Conservation (phyloP, 768 basidiomycete species). For the Trametes cubensis region DNA sequence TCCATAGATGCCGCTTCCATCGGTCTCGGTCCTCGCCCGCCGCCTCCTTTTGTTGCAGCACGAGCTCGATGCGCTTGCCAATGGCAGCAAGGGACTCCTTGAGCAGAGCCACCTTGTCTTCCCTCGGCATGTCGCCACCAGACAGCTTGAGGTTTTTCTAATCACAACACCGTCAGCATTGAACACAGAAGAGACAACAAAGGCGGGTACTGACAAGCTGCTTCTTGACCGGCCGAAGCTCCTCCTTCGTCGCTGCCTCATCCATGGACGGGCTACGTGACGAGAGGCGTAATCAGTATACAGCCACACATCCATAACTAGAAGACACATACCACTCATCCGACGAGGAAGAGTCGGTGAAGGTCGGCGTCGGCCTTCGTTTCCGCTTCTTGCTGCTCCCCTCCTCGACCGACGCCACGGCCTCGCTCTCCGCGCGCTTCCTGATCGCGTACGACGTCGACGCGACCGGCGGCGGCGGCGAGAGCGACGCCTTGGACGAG, state of each 20-base stretch:
- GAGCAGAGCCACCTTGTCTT: slow-evolving; percentile 93
- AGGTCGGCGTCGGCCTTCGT: slow-evolving; percentile 93
- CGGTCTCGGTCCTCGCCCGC: slow-evolving; percentile 82
- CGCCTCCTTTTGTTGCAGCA: slow-evolving; percentile 73
- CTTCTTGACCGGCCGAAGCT: slow-evolving; percentile 94
- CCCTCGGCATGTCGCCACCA: slow-evolving; percentile 90
- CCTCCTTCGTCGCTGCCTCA: slow-evolving; percentile 89
- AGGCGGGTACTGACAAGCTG: slow-evolving; percentile 67
- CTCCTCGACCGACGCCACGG: slow-evolving; percentile 74
- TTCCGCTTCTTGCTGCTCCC: slow-evolving; percentile 75
- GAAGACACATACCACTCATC: slow-evolving; percentile 78
- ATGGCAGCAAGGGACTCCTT: slow-evolving; percentile 96
- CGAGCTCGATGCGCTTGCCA: slow-evolving; percentile 86
- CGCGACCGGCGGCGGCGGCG: slow-evolving; percentile 74
- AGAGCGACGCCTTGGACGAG: slow-evolving; percentile 66
- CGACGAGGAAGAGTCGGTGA: slow-evolving; percentile 91
- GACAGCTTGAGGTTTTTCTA: slow-evolving; percentile 95
- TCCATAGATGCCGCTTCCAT: slow-evolving; percentile 96
- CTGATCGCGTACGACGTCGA: slow-evolving; percentile 70
- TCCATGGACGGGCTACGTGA: slow-evolving; percentile 87
- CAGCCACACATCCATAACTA: not conserved
- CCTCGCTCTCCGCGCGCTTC: slow-evolving; percentile 84
- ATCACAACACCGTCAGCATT: not conserved
- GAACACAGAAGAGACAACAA: not conserved
- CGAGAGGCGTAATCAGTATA: slow-evolving; percentile 12